Base-by-base conservation (phyloP, 345 rosid species). In the Hibiscus syriacus region DNA sequence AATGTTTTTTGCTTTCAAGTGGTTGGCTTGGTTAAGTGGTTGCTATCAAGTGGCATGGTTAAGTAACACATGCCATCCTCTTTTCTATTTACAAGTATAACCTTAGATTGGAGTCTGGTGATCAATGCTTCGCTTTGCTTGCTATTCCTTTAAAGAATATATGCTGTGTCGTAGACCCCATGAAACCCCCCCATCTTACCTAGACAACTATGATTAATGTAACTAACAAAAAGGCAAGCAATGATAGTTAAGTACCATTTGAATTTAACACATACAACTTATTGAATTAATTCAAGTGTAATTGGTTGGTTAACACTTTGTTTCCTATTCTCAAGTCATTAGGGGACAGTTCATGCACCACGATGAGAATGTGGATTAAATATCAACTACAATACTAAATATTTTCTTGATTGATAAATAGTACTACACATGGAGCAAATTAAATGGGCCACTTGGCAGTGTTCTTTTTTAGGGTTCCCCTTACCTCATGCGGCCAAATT, bases 21-120 rank as follows among this genome's bases (percentile, higher is more conserved):
- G n/a, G n/a, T n/a, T n/a, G n/a, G n/a, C n/a, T n/a, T n/a, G n/a
- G 78, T 60, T 74, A 38, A 70, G 45, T 17, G 26, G 78, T 74
- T 72, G 34, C 34, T 29, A 6, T 74, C 78, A 70, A 16, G n/a
- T 17, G 30, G 67, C 46, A 38, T 48, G 54, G 20, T 61, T 27
- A 49, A 23, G 66, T 12, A 17, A 16, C 43, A 49, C 22, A 34
- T 32, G 0, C 0, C 36, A 36, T 9, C 39, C 53, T 27, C 58
- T 17, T 45, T 48, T 55, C 13, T 6, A 7, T 10, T 34, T 34
- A 34, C 6, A 34, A 34, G 9, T 34, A 34, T 34, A 34, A 34
- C 38, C 38, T 2, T 9, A 36, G 9, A 36, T 36, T 36, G 9
- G 11, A 2, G 2, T 36, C 11, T 36, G 2, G 39, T 0, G 39